These are phyloP conservation scores for Phytomonas francai DNA, from an alignment of 208 protist species.

Conservation along the genomic window DNA sequence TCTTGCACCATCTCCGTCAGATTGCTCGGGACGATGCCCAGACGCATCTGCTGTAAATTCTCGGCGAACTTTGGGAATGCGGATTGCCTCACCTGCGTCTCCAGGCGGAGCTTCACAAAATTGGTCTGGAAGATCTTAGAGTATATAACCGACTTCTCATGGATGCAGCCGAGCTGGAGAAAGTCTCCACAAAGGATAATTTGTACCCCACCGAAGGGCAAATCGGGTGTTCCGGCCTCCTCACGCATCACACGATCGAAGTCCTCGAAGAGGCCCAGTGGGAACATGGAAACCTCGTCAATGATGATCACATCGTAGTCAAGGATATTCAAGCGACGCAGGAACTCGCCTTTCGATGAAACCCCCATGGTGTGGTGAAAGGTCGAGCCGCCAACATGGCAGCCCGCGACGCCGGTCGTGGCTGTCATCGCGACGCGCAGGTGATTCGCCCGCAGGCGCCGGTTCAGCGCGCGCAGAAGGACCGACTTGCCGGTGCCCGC, in stretches of 20 bases:
- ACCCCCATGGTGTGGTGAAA: slow-evolving; percentile 88
- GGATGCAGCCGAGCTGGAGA: slow-evolving; percentile 86
- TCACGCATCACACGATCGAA: slow-evolving; percentile 76
- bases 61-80: slow-evolving; percentile 52
- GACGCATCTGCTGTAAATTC: slow-evolving; percentile 68
- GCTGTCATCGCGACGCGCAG: slow-evolving; percentile 86
- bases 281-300: slow-evolving; percentile 90
- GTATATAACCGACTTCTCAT: slow-evolving; percentile 70
- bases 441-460: slow-evolving; percentile 62
- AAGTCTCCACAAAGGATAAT: slow-evolving; percentile 92
- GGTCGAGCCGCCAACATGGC: slow-evolving; percentile 86
- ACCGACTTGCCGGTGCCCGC: slow-evolving; percentile 89
- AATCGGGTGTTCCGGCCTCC: slow-evolving; percentile 74
- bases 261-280: slow-evolving; percentile 78
- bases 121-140: slow-evolving; percentile 55
- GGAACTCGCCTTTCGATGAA: slow-evolving; percentile 62
- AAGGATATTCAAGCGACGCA: slow-evolving; percentile 57
- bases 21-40: slow-evolving; percentile 50
- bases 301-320: slow-evolving; percentile 90
- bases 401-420: slow-evolving; percentile 85
- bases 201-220: slow-evolving; percentile 90
- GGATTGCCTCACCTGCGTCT: slow-evolving; percentile 64
- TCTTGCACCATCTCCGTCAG: slow-evolving; percentile 61
- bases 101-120: slow-evolving; percentile 75
- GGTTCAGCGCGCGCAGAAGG: slow-evolving; percentile 59